Conservation (phyloP, 2,329 filamentous ascomycete species). For the Cladorrhinum sp. region DNA sequence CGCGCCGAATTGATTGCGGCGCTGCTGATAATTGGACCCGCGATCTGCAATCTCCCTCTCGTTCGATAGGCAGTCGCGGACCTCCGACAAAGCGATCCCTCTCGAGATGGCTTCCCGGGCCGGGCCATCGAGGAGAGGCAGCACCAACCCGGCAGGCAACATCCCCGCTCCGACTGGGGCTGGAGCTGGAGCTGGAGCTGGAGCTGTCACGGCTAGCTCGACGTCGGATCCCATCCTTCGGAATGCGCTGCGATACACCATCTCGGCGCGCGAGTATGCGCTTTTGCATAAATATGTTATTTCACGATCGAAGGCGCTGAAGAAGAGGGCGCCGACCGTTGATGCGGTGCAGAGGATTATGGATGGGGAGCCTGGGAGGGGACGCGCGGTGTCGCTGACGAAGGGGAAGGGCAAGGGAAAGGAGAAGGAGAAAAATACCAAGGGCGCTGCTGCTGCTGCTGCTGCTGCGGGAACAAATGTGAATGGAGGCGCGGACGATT, state of each 20-base stretch:
- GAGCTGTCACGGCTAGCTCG: slow-evolving; percentile 17
- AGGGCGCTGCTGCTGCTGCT: slow-evolving; percentile 21
- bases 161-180: neutral
- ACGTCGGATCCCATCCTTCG: slow-evolving; percentile 55
- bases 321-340: slow-evolving; percentile 53
- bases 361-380: slow-evolving; percentile 35
- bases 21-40: too few relatives aligned
- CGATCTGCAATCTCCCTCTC: too few relatives aligned
- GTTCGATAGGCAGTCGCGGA: too few relatives aligned
- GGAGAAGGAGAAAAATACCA: slow-evolving; percentile 12
- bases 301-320: slow-evolving; percentile 62
- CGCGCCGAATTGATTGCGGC: too few relatives aligned
- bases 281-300: slow-evolving; percentile 79
- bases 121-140: slow-evolving; percentile 4
- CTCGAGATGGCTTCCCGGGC: slow-evolving; percentile 18
- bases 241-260: slow-evolving; percentile 83
- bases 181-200: neutral
- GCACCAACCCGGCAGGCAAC: neutral
- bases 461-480: too few relatives aligned
- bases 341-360: slow-evolving; percentile 55
- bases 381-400: slow-evolving; percentile 17
- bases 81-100: neutral
- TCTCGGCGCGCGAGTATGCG: slow-evolving; percentile 81
- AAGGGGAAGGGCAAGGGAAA: slow-evolving; percentile 31
- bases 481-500: slow-evolving; percentile 62